Conservation (phyloP, 176 grass and related monocot species). For the Cymbopogon citratus region DNA sequence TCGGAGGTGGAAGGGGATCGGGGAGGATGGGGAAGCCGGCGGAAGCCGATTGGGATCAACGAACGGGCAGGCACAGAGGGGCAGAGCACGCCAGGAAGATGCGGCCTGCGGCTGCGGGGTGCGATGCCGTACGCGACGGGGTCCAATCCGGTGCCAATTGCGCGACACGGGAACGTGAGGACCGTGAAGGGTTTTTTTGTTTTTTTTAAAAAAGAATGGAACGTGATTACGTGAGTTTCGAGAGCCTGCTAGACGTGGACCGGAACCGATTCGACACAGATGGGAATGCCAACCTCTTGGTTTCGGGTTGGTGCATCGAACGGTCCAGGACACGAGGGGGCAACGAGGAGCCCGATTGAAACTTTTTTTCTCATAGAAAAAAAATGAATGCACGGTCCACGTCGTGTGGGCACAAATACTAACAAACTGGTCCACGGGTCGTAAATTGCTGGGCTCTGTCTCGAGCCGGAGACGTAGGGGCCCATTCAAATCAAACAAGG, state of each 20-base stretch:
- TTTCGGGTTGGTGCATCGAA: not conserved
- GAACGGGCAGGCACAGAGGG: not conserved
- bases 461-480: not conserved
- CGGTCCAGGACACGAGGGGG: not conserved
- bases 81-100: not conserved
- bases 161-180: conserved; percentile 21
- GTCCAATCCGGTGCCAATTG: not conserved
- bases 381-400: no score
- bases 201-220: not conserved
- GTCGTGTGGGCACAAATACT: not conserved
- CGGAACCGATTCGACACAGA: not conserved
- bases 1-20: conserved; percentile 4
- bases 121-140: conserved; percentile 4
- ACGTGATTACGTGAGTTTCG: conserved; percentile 32
- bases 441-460: not conserved
- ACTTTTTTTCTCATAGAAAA: no score
- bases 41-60: conserved; percentile 5
- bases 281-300: not conserved
- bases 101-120: not conserved
- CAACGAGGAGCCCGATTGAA: not conserved
- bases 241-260: not conserved
- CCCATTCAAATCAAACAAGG: not conserved
- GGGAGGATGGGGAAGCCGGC: not conserved
- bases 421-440: not conserved
- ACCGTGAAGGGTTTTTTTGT: no score